Conservation (phyloP, 1,284 basidiomycete genomes). For the Pseudozyma hubeiensis region DNA sequence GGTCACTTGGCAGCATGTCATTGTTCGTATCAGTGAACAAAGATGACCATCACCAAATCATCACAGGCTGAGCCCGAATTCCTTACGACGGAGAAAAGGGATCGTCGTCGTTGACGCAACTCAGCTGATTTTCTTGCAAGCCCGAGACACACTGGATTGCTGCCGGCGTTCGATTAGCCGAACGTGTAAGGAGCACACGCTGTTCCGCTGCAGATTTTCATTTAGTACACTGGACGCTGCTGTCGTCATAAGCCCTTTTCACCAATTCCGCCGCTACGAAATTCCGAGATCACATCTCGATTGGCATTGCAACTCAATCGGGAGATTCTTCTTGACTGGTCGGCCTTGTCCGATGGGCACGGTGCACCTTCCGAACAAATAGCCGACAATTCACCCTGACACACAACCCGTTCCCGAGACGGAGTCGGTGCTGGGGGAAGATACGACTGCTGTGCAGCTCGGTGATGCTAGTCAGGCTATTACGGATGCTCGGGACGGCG, state of each 20-base stretch:
- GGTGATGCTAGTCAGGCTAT: not conserved
- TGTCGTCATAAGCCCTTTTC: not conserved
- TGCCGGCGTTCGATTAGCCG: conserved; percentile 12
- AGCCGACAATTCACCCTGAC: conserved; percentile 1
- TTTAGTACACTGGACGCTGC: not conserved
- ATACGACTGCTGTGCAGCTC: not conserved
- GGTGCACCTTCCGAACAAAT: conserved; percentile 16
- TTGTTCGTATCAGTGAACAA: too few relatives aligned
- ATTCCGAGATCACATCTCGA: not conserved
- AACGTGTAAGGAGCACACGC: not conserved
- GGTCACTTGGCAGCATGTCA: too few relatives aligned
- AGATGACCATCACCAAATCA: too few relatives aligned
- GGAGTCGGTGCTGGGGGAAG: not conserved
- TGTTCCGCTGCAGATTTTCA: too few relatives aligned
- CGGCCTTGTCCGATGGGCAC: not conserved
- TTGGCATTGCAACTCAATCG: not conserved
- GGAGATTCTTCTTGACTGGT: conserved; percentile 10
- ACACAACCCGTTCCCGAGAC: too few relatives aligned
- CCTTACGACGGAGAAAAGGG: too few relatives aligned
- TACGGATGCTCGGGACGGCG: conserved; percentile 17
- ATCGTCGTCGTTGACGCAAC: conserved; percentile 5
- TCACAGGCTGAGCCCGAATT: too few relatives aligned
- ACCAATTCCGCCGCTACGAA: not conserved
- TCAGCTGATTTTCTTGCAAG: conserved; percentile 30
- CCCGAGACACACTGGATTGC: not conserved